Evolutionary conservation across 306 rosid species (phyloP), one percentile per base, ranked within the genome.

Genomic region (Sophora flavescens): DNA sequence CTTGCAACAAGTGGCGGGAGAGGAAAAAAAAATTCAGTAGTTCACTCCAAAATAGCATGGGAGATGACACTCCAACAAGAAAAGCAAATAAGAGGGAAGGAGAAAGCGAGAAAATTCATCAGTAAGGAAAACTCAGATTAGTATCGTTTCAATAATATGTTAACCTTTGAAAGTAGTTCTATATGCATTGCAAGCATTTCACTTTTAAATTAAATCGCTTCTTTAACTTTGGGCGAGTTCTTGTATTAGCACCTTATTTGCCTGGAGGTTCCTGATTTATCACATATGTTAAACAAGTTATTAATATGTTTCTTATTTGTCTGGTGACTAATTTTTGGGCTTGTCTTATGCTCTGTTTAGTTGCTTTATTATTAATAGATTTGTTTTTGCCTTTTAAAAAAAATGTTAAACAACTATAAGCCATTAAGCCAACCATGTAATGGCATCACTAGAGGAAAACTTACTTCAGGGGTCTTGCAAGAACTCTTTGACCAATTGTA

Each of bases 391-490:
- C 22, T 22, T 22, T 0, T 0, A 22, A 22, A 0, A 22, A 22
- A 22, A 22, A 75, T 72, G 45, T 61, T 38, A 69, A 72, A 48
- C 51, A 54, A 32, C 51, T 6, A 22, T 22, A 22, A 22, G 22
- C 22, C 22, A 22, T 35, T 63, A 42, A 73, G 62, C 42, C 58
- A 68, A 44, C 58, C 44, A 39, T 59, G 62, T 58, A 52, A 76
- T 63, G 41, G 69, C 45, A 83, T 64, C 78, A 36, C 71, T 42
- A 32, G 51, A 70, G 57, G 74, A 77, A 62, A 68, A 56, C 99
- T 67, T 90, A 95, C 99, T 90, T 95, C 76, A 95, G 77, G 72
- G 99, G 99, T 74, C 97, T 89, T 83, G 99, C 99, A 61, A 95
- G 97, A 83, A 92, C 97, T 82, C 99, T 88, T 81, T 95, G 99